Base-by-base conservation (phyloP, 495 filamentous ascomycete genomes). In the Astrothelium macrocarpum region DNA sequence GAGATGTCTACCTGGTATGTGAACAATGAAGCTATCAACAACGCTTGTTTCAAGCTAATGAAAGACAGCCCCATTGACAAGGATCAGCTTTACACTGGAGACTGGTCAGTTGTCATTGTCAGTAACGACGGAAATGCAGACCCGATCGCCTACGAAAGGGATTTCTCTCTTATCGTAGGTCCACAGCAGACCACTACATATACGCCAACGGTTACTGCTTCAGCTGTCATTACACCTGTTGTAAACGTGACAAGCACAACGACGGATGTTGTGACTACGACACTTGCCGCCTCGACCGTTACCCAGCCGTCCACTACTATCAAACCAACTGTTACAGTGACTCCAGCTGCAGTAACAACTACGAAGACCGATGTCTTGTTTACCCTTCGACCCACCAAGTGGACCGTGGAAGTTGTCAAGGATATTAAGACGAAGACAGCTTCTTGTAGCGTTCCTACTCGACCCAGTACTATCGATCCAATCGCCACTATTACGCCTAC, bases 81-180 rank as follows among this genome's bases (percentile, higher is more conserved):
- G 62, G 66, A 68, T 59, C 63, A 72, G 36, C 62, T 76, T 14
- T 70, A 28, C 29, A 63, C 58, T 20, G 74, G 74, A 2, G 32
- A 63, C n/a, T 76, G 74, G 74, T 70, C 72, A 26, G 49, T 76
- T 23, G 26, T 76, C 25, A 68, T 76, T 46, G 59, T 76, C 56
- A 74, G 71, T 62, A 75, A 76, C 69, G 75, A 75, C 61, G 73
- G 72, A 23, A 62, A 68, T 36, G 64, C 68, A 18, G 67, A 66
- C 1, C 70, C 73, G 23, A 70, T 75, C 43, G 73, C 68, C 23
- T 73, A 73, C 43, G 61, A 76, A 66, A 65, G 74, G 45, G 72
- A 75, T 56, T 76, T 76, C 66, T 61, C 32, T n/a, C 67, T 76
- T 12, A 59, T 46, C n/a, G 74, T 74, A 25, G 73, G 71, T 26